These are phyloP conservation scores for Brassica hybrid DNA, from an alignment of 441 rosid genomes.

Conservation along the genomic window DNA sequence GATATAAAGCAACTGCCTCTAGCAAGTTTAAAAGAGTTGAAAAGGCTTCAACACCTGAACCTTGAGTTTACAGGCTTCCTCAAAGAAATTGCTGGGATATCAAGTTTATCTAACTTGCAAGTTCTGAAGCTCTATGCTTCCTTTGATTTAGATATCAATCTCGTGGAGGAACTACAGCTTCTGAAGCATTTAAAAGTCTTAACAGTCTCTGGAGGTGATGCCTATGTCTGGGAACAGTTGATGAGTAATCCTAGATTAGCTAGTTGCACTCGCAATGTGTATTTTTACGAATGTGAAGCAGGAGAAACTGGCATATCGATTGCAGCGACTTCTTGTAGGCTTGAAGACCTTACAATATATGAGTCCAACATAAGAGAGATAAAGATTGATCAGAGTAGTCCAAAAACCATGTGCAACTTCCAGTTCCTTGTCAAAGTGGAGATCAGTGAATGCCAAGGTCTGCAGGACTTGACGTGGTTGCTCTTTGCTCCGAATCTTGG, in stretches of 20 bases:
- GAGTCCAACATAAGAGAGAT: neutral
- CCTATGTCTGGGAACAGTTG: constrained; percentile 3
- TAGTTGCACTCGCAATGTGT: neutral
- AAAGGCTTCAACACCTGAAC: neutral
- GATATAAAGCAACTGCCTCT: neutral
- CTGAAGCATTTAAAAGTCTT: neutral
- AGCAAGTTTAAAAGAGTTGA: neutral
- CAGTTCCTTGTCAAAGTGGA: neutral
- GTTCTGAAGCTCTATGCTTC: neutral
- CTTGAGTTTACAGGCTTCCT: constrained; percentile 1
- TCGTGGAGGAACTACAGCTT: neutral
- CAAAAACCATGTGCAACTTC: neutral
- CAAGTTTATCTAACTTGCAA: constrained; percentile 2
- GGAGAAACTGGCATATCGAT: neutral
- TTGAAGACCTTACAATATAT: neutral
- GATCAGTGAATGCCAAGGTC: constrained; percentile 2
- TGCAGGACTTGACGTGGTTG: neutral
- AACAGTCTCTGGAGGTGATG: neutral
- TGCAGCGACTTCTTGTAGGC: neutral
- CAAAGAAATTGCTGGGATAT: neutral
- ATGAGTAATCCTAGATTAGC: neutral
- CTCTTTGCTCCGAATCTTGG: constrained; percentile 6
- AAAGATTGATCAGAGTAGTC: neutral
- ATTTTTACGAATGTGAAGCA: neutral
- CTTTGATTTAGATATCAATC: neutral